These are phyloP conservation scores for Nannizziopsis arthrosporioides DNA, from an alignment of 2,329 filamentous ascomycete species.

Conservation along the genomic window DNA sequence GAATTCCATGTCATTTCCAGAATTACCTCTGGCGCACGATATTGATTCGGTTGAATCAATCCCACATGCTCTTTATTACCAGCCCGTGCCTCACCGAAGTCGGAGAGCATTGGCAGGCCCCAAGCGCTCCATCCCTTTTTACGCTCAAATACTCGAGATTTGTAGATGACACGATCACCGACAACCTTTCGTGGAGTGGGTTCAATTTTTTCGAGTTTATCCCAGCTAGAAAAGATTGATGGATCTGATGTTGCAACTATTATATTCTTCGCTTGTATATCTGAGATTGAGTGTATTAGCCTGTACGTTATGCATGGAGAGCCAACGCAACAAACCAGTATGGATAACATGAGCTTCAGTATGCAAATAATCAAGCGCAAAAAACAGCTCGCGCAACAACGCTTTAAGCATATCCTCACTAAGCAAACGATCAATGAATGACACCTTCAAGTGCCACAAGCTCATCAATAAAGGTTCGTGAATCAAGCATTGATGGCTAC, in stretches of 20 bases:
- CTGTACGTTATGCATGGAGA: no score
- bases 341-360: slow-evolving; percentile 3
- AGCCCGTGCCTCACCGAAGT: no score
- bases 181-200: background rate
- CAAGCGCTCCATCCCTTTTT: no score
- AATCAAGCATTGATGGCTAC: background rate
- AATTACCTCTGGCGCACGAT: no score
- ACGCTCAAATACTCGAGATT: background rate
- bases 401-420: background rate
- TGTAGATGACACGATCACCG: background rate
- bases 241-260: background rate
- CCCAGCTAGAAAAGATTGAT: slow-evolving; percentile 1
- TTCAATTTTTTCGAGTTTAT: background rate
- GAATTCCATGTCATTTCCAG: no score
- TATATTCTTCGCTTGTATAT: no score
- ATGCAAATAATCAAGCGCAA: slow-evolving; percentile 10
- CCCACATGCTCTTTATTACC: no score
- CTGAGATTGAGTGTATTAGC: no score
- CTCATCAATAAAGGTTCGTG: background rate
- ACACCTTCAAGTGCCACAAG: background rate
- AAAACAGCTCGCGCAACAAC: slow-evolving; percentile 4
- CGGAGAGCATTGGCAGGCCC: no score
- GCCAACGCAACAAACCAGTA: no score
- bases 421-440: background rate
- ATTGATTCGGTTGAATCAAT: no score